A percentile compares a stretch with the other conserved stretches of the same genome.
Conservation (phyloP, 306 rosid genomes). For the Gynostemma pentaphyllum region DNA sequence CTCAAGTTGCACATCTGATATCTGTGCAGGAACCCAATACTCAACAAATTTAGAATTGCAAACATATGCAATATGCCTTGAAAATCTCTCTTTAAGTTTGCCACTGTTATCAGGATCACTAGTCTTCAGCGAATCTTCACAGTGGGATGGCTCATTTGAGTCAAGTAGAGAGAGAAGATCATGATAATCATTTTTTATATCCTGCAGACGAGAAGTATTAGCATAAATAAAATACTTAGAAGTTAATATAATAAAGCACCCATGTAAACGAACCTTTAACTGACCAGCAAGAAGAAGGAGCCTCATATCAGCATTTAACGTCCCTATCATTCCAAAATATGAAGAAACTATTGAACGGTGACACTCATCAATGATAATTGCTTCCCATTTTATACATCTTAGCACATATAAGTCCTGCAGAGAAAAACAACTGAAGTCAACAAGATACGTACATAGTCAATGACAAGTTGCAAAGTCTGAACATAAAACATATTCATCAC, state of each 20-base stretch:
- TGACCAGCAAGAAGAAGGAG: slow-evolving; percentile 36
- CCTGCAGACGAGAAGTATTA: slow-evolving; percentile 41
- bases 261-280: slow-evolving; percentile 41
- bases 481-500: background rate
- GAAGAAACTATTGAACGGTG: slow-evolving; percentile 30
- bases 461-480: background rate
- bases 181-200: slow-evolving; percentile 29
- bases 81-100: slow-evolving; percentile 47
- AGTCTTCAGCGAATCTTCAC: slow-evolving; percentile 16
- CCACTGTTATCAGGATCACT: slow-evolving; percentile 25
- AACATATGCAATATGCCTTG: slow-evolving; percentile 33
- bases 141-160: slow-evolving; percentile 11
- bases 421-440: background rate
- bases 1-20: slow-evolving; percentile 80
- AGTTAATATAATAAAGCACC: slow-evolving; percentile 1
- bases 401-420: slow-evolving; percentile 50
- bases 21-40: slow-evolving; percentile 84
- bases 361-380: slow-evolving; percentile 41
- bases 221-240: slow-evolving; percentile 14
- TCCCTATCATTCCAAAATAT: slow-evolving; percentile 26
- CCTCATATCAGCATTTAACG: slow-evolving; percentile 30
- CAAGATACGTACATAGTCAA: background rate
- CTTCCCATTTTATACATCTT: slow-evolving; percentile 40
- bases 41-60: slow-evolving; percentile 54
- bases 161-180: slow-evolving; percentile 42